Base-by-base conservation (phyloP, 768 basidiomycete species). In the Boletus reticulatus region DNA sequence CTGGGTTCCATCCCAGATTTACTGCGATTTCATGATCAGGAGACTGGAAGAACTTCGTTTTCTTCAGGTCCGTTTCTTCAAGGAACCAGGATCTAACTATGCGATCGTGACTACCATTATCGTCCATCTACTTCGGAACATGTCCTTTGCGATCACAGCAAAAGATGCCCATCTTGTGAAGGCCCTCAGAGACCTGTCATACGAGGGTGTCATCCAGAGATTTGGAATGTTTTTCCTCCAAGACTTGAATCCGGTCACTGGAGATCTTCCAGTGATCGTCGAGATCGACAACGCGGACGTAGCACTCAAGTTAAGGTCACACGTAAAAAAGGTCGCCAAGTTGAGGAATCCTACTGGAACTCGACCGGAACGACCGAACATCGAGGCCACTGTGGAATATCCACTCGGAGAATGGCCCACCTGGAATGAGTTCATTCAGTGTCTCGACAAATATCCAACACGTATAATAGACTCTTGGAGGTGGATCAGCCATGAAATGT, bases 201-300 rank as follows among this genome's bases (percentile, higher is more conserved):
- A 48, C 16, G 24, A 57, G 22, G 56, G 52, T 0, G 31, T 57
- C 14, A 49, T 53, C 17, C 51, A 57, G 7, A 27, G 48, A 1
- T 57, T 57, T 2, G 32, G 56, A 13, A 43, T 49, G 13, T 50
- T 57, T 29, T 57, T 57, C 52, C 19, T 57, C 32, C 56, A 53
- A 16, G 56, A 57, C 34, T 12, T 57, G 43, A 27, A 57, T 50
- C 42, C 43, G 2, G n/a, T 41, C 9, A 53, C 56, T 4, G 56
- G 56, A 41, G 43, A 49, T n/a, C 36, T 53, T 41, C 32, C 7
- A 0, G 19, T 36, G 10, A 57, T 57, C 3, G 3, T 31, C 0
- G 43, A 39, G 17, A 6, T 0, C 0, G 52, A 57, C 4, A 0
- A 31, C 14, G 37, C 37, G 17, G 52, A 57, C 1, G 32, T 57